Evolutionary conservation across 139 green algal genomes (phyloP).

Genomic region (Klebsormidium nitens): DNA sequence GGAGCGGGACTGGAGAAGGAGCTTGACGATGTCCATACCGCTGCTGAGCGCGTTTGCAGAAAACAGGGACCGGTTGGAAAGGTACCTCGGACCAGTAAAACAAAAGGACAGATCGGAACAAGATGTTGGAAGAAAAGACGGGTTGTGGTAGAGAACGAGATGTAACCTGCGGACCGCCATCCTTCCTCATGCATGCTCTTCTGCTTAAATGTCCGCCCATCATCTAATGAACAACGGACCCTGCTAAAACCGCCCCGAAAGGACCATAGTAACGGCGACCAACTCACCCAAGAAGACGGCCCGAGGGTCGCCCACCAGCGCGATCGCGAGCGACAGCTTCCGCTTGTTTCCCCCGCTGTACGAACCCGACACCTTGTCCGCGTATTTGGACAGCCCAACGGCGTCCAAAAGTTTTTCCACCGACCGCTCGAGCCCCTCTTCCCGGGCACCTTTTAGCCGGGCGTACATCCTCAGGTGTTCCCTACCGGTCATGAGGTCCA

Average conservation of each 20-base stretch:
- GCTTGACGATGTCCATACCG: no score
- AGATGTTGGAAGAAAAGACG: no score
- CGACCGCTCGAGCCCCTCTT: conserved; percentile 4
- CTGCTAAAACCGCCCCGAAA: no score
- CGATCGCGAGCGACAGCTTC: conserved; percentile 55
- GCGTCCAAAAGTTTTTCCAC: conserved; percentile 18
- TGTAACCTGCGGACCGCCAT: no score
- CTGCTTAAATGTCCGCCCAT: no score
- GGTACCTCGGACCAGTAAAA: no score
- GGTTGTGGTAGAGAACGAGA: no score
- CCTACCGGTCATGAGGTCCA: conserved; percentile 43
- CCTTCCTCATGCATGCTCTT: no score
- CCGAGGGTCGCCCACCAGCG: conserved; percentile 38
- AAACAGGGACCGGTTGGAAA: no score
- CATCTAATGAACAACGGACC: neutral
- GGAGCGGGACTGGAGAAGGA: neutral
- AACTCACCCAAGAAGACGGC: conserved; percentile 30
- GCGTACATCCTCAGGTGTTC: conserved; percentile 57
- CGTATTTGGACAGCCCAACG: conserved; percentile 30
- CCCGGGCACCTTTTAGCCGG: conserved; percentile 34
- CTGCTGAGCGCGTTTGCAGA: no score
- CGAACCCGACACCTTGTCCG: conserved; percentile 14
- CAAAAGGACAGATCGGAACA: no score
- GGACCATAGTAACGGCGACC: no score
- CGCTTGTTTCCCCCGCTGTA: conserved; percentile 49